A percentile compares a stretch with the other conserved stretches of the same genome.
Conservation (phyloP, 2,329 filamentous ascomycete genomes). For the Cladobotryum mycophilum region DNA sequence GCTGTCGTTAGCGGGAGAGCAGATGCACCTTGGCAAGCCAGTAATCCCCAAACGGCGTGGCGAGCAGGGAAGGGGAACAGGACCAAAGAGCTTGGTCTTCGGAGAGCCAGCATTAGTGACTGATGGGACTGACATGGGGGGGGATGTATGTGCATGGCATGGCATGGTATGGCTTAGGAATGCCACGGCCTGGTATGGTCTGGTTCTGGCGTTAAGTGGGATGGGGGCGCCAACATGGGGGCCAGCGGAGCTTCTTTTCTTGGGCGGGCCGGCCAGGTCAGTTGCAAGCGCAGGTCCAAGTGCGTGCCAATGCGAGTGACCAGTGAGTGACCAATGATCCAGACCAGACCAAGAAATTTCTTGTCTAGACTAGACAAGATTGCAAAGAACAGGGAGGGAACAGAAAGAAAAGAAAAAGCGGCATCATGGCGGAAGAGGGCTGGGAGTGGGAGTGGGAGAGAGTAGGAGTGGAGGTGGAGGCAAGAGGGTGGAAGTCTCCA, state of each 20-base stretch:
- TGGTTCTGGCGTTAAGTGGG: not conserved
- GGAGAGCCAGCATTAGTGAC: not conserved
- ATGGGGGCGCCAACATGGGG: slow-evolving; percentile 7
- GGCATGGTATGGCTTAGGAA: not conserved
- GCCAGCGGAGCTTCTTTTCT: slow-evolving; percentile 6
- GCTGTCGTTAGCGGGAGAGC: not conserved
- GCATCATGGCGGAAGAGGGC: slow-evolving; percentile 12
- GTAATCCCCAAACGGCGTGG: no score
- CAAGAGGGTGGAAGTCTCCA: not conserved
- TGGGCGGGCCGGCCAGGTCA: slow-evolving; percentile 6
- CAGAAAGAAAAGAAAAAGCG: not conserved
- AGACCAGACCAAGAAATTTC: no score
- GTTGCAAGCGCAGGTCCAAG: no score
- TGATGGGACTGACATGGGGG: not conserved
- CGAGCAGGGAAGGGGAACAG: no score
- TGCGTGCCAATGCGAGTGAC: not conserved
- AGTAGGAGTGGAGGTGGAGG: not conserved
- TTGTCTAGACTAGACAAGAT: slow-evolving; percentile 7
- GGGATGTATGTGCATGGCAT: not conserved
- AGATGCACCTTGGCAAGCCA: not conserved
- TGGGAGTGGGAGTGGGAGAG: not conserved
- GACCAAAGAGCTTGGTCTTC: no score
- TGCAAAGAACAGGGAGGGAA: not conserved
- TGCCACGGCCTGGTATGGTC: not conserved
- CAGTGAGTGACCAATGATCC: no score